Evolutionary conservation across 495 filamentous ascomycete species (phyloP), one percentile per base, ranked within the genome.

Genomic region (Talaromyces ruber): DNA sequence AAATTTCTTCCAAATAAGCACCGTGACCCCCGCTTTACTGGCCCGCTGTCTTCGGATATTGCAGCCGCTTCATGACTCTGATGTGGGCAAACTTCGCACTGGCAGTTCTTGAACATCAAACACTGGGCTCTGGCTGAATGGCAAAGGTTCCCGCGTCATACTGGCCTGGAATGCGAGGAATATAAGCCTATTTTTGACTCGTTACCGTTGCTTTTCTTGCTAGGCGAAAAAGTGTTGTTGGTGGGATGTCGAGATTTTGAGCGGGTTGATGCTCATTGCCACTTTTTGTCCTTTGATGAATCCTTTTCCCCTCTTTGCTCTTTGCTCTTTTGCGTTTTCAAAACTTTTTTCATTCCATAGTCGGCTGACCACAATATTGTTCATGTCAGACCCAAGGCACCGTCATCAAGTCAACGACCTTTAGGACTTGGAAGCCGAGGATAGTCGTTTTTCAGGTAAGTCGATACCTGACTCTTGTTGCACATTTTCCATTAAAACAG

Each of bases 171-270:
- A 0, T 5, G 22, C 21, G 25, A 53, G 50, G 14, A 39, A 57
- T 55, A n/a, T 57, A 29, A 54, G 28, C 21, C 14, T 67, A 61
- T 24, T 21, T 34, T 24, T 58, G 47, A 47, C 43, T 54, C 50
- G 63, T 61, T 60, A 11, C n/a, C 43, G 6, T 47, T 47, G 43
- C 43, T 6, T 18, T 21, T 11, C 43, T 47, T 18, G 7, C 16
- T 18, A 4, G n/a, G 18, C n/a, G n/a, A 21, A 47, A 47, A 21
- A 47, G 43, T 47, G 43, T 21, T 22, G 18, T 9, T 39, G 34
- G 34, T 14, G 34, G 34, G 34, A 39, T 39, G 34, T 47, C 43
- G 21, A 21, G 43, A 18, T 21, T 47, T 21, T 47, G 43, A 45
- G n/a, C 14, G 43, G 43, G 6, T 47, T 47, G 43, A 47, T 47